phyloP scores from a whole-genome alignment of 352 stramenopile species.

The Blastocystis sp. region DNA sequence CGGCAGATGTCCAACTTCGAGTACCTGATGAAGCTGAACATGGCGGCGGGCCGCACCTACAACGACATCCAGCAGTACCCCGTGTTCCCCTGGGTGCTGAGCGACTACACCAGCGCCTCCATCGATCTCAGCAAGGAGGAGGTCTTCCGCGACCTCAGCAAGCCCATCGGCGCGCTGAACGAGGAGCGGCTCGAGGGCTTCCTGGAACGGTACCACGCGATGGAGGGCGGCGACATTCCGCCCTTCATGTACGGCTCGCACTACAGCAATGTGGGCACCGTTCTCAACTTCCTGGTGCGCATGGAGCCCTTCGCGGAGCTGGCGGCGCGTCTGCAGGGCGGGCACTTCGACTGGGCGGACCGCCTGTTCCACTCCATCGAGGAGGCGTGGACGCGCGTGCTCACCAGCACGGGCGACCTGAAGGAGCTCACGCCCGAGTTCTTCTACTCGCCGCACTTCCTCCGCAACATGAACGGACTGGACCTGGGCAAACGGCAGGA shows the following conservation, averaged over 20 bases:
- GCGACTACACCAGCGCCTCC: conserved; percentile 87
- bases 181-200: conserved; percentile 84
- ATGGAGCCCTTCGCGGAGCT: conserved; percentile 95
- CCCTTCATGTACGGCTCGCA: conserved; percentile 93
- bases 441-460: conserved; percentile 85
- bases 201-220: conserved; percentile 84
- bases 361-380: conserved; percentile 85
- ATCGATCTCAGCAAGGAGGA: conserved; percentile 86
- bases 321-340: conserved; percentile 87
- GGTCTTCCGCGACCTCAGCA: conserved; percentile 90
- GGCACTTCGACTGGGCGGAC: conserved; percentile 87
- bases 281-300: conserved; percentile 96
- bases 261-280: conserved; percentile 84
- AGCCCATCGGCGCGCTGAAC: conserved; percentile 94
- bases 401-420: conserved; percentile 84
- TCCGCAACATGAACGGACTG: conserved; percentile 82
- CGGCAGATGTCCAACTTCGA: conserved; percentile 93
- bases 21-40: conserved; percentile 96
- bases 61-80: conserved; percentile 92
- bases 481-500: conserved; percentile 79
- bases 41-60: conserved; percentile 88
- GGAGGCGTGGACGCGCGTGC: conserved; percentile 83
- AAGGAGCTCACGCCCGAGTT: conserved; percentile 89
- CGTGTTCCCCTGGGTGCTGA: conserved; percentile 95
- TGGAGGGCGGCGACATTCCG: conserved; percentile 74